Base-by-base conservation (phyloP, 2,329 filamentous ascomycete genomes). In the Neonectria faginata region DNA sequence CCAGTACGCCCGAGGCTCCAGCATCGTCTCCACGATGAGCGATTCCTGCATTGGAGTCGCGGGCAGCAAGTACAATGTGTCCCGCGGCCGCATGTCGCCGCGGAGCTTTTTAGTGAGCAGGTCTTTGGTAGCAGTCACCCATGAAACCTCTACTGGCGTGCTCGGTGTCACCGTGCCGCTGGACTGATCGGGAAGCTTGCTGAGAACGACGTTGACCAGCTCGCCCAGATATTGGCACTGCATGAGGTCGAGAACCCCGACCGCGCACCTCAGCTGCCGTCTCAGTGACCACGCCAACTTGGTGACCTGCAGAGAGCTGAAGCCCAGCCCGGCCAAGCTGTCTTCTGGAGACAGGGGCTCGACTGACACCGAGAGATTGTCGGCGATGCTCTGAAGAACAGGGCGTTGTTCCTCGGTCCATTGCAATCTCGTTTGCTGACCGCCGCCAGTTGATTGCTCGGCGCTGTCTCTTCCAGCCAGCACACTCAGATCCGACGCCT, bases 1-100 rank as follows among this genome's bases (percentile, higher is more conserved):
- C 79, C 79, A 81, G 65, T 81, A 81, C 50, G 78, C 73, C 25
- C 75, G 70, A 5, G 74, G 70, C 18, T 74, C 77, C 6, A 76
- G 68, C 75, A 81, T 77, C 1, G 78, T 80, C 70, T 81, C 79
- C 33, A 76, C 76, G 8, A 81, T 67, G 22, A 81, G 67, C 29
- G 78, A 77, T 54, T 80, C 79, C 59, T 80, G 79, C 14, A 80
- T 69, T 1, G 78, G 74, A 6, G 78, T 77, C 11, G 77, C 69
- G 1, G 74, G 75, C 9, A 77, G 53, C 16, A 76, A 65, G 41
- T 68, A 67, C n/a, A 47, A 42, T 1, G 65, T 69, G 50, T 66
- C 60, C 3, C 54, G 9, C 4, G 67, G 67, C 3, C 57, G 62
- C 29, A 53, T 16, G 0, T 64, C 44, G 10, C 70, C 70, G 16